phyloP scores from a whole-genome alignment of 1,284 basidiomycete genomes.

The Rhodotorula sp. region DNA sequence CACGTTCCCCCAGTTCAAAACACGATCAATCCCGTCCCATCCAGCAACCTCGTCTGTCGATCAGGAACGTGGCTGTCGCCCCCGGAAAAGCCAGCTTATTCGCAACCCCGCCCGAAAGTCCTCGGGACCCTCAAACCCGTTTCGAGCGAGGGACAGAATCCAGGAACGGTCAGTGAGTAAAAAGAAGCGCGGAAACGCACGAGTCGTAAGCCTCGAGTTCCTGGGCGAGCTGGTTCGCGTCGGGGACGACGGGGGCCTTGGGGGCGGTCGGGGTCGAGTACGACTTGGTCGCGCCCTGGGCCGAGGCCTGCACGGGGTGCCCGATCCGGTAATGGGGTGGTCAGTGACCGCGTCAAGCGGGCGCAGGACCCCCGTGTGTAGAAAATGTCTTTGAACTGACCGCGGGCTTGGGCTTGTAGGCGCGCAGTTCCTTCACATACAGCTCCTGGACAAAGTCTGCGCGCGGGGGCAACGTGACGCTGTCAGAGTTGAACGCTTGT shows the following conservation, averaged over 20 bases:
- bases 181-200: constrained; percentile 17
- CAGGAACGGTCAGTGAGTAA: no score
- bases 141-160: background rate
- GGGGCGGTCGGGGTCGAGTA: constrained; percentile 52
- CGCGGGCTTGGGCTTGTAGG: constrained; percentile 52
- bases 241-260: constrained; percentile 50
- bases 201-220: constrained; percentile 52
- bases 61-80: no score
- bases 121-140: background rate
- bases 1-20: no score
- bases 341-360: no score
- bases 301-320: constrained; percentile 37
- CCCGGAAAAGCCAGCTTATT: no score
- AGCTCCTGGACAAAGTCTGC: constrained; percentile 54
- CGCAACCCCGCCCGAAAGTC: no score
- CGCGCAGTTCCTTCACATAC: constrained; percentile 54
- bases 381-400: constrained; percentile 36
- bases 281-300: constrained; percentile 51
- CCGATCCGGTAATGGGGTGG: background rate
- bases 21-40: no score
- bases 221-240: constrained; percentile 50
- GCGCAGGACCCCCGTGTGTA: no score
- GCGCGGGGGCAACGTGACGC: no score
- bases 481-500: background rate
- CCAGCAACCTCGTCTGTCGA: no score